These are phyloP conservation scores for Tagetes patula DNA, from an alignment of 129 eudicot species.

Conservation along the genomic window DNA sequence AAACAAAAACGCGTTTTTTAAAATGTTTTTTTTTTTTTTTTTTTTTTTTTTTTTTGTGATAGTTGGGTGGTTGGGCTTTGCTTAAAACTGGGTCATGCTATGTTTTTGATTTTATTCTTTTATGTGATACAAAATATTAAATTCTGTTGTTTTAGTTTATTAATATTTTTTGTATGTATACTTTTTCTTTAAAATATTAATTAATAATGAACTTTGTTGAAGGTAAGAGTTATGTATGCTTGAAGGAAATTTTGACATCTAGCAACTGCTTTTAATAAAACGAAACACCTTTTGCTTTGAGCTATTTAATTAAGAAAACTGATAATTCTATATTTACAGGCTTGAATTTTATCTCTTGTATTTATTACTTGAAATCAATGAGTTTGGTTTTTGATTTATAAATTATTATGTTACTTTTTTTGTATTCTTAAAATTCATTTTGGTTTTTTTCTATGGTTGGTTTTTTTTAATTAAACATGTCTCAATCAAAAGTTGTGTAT, in stretches of 20 bases:
- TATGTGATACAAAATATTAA: background rate
- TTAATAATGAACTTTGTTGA: background rate
- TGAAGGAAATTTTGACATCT: no score
- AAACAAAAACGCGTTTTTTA: constrained; percentile 61
- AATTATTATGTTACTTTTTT: background rate
- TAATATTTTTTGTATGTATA: no score
- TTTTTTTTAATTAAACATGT: background rate
- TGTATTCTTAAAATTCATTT: background rate
- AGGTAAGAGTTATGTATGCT: no score
- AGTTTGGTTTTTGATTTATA: background rate
- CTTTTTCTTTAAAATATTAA: no score
- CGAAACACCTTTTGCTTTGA: background rate
- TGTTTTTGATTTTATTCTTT: constrained; percentile 31
- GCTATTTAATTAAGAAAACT: background rate
- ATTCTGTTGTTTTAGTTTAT: background rate
- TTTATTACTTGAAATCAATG: background rate
- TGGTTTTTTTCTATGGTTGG: background rate
- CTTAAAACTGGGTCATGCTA: constrained; percentile 37
- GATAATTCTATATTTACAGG: background rate
- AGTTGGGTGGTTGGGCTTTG: constrained; percentile 47
- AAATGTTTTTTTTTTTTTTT: background rate
- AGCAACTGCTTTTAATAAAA: background rate
- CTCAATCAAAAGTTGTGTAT: background rate
- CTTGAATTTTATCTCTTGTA: background rate
- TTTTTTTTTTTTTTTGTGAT: constrained; percentile 23